Conservation (phyloP, 176 grass and related monocot species). For the Calamus simplicifolius region DNA sequence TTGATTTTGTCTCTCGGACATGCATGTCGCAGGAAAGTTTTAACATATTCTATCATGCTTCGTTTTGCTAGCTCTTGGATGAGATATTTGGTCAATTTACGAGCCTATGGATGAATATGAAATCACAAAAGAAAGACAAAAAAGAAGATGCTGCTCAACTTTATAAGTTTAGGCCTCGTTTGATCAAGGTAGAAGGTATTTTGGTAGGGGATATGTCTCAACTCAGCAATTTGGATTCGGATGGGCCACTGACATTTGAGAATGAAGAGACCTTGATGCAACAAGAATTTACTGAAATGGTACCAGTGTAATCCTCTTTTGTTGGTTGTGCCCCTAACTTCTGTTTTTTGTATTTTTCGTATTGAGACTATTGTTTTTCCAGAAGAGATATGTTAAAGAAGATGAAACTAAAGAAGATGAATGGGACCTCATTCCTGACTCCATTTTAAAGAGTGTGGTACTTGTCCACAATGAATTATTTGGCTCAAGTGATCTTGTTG, state of each 20-base stretch:
- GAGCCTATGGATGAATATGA: slow-evolving; percentile 74
- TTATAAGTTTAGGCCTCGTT: slow-evolving; percentile 72
- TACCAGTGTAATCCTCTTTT: slow-evolving; percentile 14
- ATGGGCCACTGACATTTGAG: slow-evolving; percentile 24
- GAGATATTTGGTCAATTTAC: slow-evolving; percentile 68
- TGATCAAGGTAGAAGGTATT: slow-evolving; percentile 58
- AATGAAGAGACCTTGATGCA: slow-evolving; percentile 51
- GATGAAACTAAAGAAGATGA: slow-evolving; percentile 40
- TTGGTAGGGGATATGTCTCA: slow-evolving; percentile 44
- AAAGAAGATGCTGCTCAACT: slow-evolving; percentile 47
- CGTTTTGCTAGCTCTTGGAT: slow-evolving; percentile 43
- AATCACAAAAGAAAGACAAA: slow-evolving; percentile 60
- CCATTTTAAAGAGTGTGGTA: slow-evolving; percentile 50
- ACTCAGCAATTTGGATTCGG: slow-evolving; percentile 39
- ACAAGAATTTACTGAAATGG: slow-evolving; percentile 48
- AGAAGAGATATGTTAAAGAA: slow-evolving; percentile 39
- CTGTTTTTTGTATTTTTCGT: slow-evolving; percentile 9
- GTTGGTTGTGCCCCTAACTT: slow-evolving; percentile 4
- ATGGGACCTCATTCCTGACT: slow-evolving; percentile 67
- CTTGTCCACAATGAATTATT: slow-evolving; percentile 66
- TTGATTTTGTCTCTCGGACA: neutral
- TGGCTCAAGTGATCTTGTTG: slow-evolving; percentile 61
- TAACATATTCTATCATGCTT: slow-evolving; percentile 11
- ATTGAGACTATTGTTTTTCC: slow-evolving; percentile 19
- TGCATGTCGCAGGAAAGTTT: neutral